phyloP scores from a whole-genome alignment of 352 stramenopile species.

The Phytophthora litchii region DNA sequence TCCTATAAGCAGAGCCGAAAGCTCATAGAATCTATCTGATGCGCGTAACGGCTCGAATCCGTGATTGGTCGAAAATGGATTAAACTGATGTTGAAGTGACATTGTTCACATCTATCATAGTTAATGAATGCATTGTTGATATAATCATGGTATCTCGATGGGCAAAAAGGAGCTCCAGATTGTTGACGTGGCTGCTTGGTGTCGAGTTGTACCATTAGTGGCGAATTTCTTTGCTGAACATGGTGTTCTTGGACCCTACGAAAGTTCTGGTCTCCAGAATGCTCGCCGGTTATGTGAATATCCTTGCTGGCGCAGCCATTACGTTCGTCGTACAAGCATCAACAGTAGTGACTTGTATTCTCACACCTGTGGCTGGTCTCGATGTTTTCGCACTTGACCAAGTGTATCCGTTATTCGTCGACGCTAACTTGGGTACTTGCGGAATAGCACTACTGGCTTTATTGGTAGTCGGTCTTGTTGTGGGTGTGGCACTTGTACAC shows the following conservation, averaged over 20 bases:
- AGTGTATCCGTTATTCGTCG: constrained; percentile 91
- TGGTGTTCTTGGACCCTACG: constrained; percentile 76
- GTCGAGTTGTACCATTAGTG: too few species aligned
- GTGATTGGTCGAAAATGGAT: constrained; percentile 11
- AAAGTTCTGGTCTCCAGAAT: constrained; percentile 82
- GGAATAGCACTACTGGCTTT: constrained; percentile 86
- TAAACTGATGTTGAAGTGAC: neutral
- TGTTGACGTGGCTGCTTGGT: constrained; percentile 43
- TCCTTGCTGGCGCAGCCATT: constrained; percentile 75
- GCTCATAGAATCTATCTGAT: too few species aligned
- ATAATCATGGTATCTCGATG: neutral
- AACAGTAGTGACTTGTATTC: constrained; percentile 88
- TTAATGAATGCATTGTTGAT: neutral
- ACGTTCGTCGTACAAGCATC: constrained; percentile 91
- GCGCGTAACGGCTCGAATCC: neutral
- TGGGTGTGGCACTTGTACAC: constrained; percentile 89
- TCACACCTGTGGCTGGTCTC: constrained; percentile 88
- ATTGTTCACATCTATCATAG: too few species aligned
- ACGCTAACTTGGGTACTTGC: constrained; percentile 92
- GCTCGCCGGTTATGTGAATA: constrained; percentile 87
- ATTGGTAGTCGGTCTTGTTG: constrained; percentile 74
- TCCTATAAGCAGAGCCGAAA: too few species aligned
- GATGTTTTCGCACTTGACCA: constrained; percentile 86
- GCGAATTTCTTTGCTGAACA: constrained; percentile 46
- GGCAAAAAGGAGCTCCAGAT: constrained; percentile 45